Conservation (phyloP, 805 yeast species). For the Ogataea methanolica region DNA sequence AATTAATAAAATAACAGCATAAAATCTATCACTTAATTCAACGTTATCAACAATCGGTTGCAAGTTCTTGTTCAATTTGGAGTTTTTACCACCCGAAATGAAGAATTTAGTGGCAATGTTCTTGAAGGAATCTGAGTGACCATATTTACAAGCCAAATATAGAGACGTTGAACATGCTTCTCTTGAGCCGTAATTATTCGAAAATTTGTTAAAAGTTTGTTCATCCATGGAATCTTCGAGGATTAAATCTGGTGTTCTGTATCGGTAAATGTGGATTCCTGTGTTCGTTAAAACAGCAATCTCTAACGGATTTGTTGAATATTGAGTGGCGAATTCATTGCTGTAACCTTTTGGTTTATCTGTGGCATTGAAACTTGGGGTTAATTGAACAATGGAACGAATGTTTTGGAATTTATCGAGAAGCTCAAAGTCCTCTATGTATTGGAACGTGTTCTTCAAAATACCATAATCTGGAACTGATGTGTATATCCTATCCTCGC, state of each 20-base stretch:
- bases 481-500: slow-evolving; percentile 49
- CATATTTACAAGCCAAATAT: slow-evolving; percentile 73
- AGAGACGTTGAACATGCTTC: slow-evolving; percentile 90
- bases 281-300: slow-evolving; percentile 80
- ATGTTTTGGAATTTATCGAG: slow-evolving; percentile 51
- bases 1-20: slow-evolving; percentile 76
- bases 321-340: slow-evolving; percentile 84
- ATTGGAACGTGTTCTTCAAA: slow-evolving; percentile 63
- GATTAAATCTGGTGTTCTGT: slow-evolving; percentile 75
- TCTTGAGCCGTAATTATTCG: slow-evolving; percentile 74
- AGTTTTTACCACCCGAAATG: slow-evolving; percentile 50
- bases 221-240: slow-evolving; percentile 64
- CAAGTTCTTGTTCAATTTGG: slow-evolving; percentile 34
- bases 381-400: slow-evolving; percentile 67
- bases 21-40: slow-evolving; percentile 86
- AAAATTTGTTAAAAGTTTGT: slow-evolving; percentile 60
- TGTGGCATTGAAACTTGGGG: slow-evolving; percentile 69
- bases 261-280: slow-evolving; percentile 72
- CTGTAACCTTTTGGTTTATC: slow-evolving; percentile 77
- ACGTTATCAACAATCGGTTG: slow-evolving; percentile 61
- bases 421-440: slow-evolving; percentile 78
- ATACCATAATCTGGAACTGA: slow-evolving; percentile 84
- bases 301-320: slow-evolving; percentile 57
- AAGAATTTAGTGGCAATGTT: slow-evolving; percentile 47
- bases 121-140: slow-evolving; percentile 47